Evolutionary conservation across 805 yeast genomes (phyloP), one percentile per base, ranked within the genome.

Genomic region (Zygosaccharomyces bisporus): DNA sequence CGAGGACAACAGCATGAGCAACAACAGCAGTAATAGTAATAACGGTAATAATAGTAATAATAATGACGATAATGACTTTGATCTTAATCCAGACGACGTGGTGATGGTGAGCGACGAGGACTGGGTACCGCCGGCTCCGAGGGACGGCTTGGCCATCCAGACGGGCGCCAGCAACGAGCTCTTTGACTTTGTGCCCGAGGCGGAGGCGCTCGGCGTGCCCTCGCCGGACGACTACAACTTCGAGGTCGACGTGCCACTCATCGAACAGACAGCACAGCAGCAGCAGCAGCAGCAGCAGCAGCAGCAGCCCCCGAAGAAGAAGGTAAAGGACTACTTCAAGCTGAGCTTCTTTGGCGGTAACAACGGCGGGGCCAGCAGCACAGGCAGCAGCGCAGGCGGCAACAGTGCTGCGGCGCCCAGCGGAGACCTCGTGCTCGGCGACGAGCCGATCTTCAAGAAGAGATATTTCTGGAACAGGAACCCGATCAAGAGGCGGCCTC

Each of bases 391-490:
- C 9, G 25, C 9, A 9, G 25, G 25, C 6, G 25, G 25, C 9
- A 21, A 9, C 25, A 21, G 25, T 9, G 9, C 8, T 21, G 25
- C 29, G 25, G 47, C 39, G 20, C 30, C 38, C 16, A 39, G 39
- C 8, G 18, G 33, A 39, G 36, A 41, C 20, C 29, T 34, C 14
- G 23, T 41, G 31, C 21, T 41, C 19, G 43, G 39, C n/a, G 50
- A 48, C 4, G 53, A 49, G 13, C 54, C 52, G 8, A 45, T 49
- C n/a, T 43, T 56, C 32, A 57, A 51, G 43, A 59, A 56, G 31
- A 57, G 45, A 41, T 56, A 51, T 33, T 58, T 60, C 33, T 57
- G 63, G 61, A 56, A 56, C 23, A 50, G 59, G 36, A 54, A 50
- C 19, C 54, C 49, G 16, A 50, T 34, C 7, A 50, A 43, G 45